phyloP scores from a whole-genome alignment of 75 land plant species.

The Sequoia sempervirens region DNA sequence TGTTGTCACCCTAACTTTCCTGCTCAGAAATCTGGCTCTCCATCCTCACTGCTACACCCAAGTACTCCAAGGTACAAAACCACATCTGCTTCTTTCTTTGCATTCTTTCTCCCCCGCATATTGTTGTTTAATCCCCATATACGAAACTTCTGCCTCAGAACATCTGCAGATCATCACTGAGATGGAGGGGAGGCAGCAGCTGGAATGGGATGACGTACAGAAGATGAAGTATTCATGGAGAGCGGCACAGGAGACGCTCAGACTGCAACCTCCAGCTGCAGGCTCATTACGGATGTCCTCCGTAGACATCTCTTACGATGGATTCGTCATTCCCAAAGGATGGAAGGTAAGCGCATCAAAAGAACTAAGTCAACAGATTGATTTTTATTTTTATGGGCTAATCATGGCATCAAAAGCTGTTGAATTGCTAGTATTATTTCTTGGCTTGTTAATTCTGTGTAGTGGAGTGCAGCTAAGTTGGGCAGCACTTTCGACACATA shows the following conservation, averaged over 20 bases:
- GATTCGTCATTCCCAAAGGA: slow-evolving; percentile 52
- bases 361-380: too few species aligned
- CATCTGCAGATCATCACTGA: background rate
- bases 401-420: too few species aligned
- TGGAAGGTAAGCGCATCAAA: slow-evolving; percentile 33
- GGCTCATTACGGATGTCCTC: slow-evolving; percentile 34
- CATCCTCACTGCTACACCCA: slow-evolving; percentile 19
- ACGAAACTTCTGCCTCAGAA: too few species aligned
- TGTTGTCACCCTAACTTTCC: slow-evolving; percentile 22
- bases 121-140: too few species aligned
- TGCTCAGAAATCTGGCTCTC: slow-evolving; percentile 37
- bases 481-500: slow-evolving; percentile 18
- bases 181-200: background rate
- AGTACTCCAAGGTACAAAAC: slow-evolving; percentile 14
- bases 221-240: slow-evolving; percentile 59
- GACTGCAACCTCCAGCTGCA: slow-evolving; percentile 35
- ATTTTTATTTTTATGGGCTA: too few species aligned
- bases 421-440: too few species aligned
- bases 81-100: too few species aligned
- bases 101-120: too few species aligned
- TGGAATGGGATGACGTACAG: slow-evolving; percentile 22
- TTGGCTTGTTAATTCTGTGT: background rate
- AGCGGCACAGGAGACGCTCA: slow-evolving; percentile 32
- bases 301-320: slow-evolving; percentile 37
- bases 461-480: slow-evolving; percentile 19